phyloP scores from a whole-genome alignment of 2,329 filamentous ascomycete species.

The Scedosporium apiospermum region DNA sequence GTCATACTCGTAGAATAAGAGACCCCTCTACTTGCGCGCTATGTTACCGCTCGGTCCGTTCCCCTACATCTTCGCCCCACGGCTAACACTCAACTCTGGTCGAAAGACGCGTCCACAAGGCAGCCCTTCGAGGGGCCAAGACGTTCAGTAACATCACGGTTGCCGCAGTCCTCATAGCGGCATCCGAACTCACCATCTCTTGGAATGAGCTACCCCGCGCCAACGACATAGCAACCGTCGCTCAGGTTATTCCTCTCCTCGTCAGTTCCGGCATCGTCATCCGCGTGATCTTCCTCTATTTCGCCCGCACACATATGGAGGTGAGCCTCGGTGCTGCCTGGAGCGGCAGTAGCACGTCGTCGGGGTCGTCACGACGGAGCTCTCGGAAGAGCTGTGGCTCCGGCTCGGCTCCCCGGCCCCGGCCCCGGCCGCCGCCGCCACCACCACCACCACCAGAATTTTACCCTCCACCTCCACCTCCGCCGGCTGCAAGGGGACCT shows the following conservation, averaged over 20 bases:
- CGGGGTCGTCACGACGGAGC: not conserved
- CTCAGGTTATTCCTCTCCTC: slow-evolving; percentile 23
- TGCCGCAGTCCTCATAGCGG: slow-evolving; percentile 11
- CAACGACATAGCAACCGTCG: slow-evolving; percentile 16
- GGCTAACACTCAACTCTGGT: not conserved
- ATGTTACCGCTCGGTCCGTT: not conserved
- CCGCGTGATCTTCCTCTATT: slow-evolving; percentile 13
- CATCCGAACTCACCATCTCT: slow-evolving; percentile 21
- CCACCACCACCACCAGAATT: not conserved
- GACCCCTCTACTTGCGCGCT: too few species aligned
- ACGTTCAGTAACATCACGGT: slow-evolving; percentile 19
- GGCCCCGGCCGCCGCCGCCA: not conserved
- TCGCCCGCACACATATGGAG: not conserved
- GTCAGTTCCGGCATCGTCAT: slow-evolving; percentile 19
- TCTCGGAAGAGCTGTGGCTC: not conserved
- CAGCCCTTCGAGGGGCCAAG: slow-evolving; percentile 15
- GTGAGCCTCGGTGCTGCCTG: not conserved
- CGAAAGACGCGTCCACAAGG: slow-evolving; percentile 10
- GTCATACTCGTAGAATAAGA: not conserved
- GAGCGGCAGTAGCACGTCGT: not conserved
- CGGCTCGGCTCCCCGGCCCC: not conserved
- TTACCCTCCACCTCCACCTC: not conserved
- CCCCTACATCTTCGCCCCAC: not conserved
- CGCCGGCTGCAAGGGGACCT: not conserved
- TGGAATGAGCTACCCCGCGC: slow-evolving; percentile 21